phyloP scores from a whole-genome alignment of 495 filamentous ascomycete species.

The Neurospora africana region DNA sequence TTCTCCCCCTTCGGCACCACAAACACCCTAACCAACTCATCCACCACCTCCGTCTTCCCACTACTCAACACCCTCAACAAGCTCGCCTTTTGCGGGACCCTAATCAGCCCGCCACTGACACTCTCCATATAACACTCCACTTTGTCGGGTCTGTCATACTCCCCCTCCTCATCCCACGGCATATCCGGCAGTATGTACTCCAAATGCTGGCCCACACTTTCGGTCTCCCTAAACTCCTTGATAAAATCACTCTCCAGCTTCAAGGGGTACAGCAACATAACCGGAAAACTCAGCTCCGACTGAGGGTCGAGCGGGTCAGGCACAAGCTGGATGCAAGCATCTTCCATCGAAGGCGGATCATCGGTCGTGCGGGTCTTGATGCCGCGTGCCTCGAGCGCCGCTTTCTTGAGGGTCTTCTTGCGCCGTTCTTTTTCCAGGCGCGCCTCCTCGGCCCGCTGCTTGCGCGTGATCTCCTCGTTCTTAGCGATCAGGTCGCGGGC shows the following conservation, averaged over 20 bases:
- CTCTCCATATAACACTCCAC: constrained; percentile 95
- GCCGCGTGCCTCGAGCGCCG: constrained; percentile 64
- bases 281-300: constrained; percentile 62
- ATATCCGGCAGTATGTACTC: constrained; percentile 59
- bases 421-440: constrained; percentile 35
- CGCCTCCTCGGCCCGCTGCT: constrained; percentile 37
- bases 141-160: constrained; percentile 44
- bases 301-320: constrained; percentile 65
- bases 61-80: constrained; percentile 62
- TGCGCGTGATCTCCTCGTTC: constrained; percentile 23
- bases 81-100: constrained; percentile 75
- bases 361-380: constrained; percentile 57
- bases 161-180: constrained; percentile 70
- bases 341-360: constrained; percentile 75
- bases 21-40: constrained; percentile 71
- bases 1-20: constrained; percentile 57
- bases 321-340: constrained; percentile 53
- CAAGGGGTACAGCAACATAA: constrained; percentile 70
- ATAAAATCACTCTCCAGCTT: constrained; percentile 78
- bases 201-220: constrained; percentile 59
- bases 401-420: constrained; percentile 48
- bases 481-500: constrained; percentile 44
- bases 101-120: constrained; percentile 63
- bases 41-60: constrained; percentile 77
- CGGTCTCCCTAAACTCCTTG: constrained; percentile 68